Percentiles rank a stretch among this genome's conserved stretches.
Conservation (phyloP, 768 basidiomycete genomes). For the Xerocomellus dryophilus region DNA sequence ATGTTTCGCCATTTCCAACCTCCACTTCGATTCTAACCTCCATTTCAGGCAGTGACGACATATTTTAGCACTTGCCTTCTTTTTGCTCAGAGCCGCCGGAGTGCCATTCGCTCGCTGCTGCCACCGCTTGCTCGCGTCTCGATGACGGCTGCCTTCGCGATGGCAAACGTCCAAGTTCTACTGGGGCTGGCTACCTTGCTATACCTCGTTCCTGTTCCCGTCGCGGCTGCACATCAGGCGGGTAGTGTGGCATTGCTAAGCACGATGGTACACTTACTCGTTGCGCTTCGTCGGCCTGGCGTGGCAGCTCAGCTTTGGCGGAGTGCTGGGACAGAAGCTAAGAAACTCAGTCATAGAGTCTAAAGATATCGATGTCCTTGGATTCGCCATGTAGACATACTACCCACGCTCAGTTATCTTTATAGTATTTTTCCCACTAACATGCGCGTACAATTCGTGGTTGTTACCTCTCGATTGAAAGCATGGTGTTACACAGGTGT, state of each 20-base stretch:
- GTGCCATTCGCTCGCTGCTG: slow-evolving; percentile 44
- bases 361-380: slow-evolving; percentile 1
- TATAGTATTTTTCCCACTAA: not conserved
- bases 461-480: slow-evolving; percentile 3
- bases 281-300: slow-evolving; percentile 69
- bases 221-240: slow-evolving; percentile 94
- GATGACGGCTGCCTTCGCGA: slow-evolving; percentile 60
- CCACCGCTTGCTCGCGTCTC: slow-evolving; percentile 60
- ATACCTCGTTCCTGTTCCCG: slow-evolving; percentile 87
- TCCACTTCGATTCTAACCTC: not conserved
- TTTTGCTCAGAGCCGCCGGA: slow-evolving; percentile 54
- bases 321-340: slow-evolving; percentile 27
- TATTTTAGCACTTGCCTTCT: slow-evolving; percentile 67
- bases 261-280: slow-evolving; percentile 72
- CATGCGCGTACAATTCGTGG: not conserved
- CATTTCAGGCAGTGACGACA: slow-evolving; percentile 74
- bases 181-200: slow-evolving; percentile 78
- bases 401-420: slow-evolving; percentile 28
- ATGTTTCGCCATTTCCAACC: slow-evolving; percentile 32
- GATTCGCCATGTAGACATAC: slow-evolving; percentile 13
- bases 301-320: slow-evolving; percentile 63
- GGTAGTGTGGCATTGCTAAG: slow-evolving; percentile 89
- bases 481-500: slow-evolving; percentile 7
- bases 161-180: slow-evolving; percentile 81
- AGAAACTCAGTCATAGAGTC: slow-evolving; percentile 8